These are phyloP conservation scores for Drechslerella dactyloides DNA, from an alignment of 2,329 filamentous ascomycete species.

Conservation along the genomic window DNA sequence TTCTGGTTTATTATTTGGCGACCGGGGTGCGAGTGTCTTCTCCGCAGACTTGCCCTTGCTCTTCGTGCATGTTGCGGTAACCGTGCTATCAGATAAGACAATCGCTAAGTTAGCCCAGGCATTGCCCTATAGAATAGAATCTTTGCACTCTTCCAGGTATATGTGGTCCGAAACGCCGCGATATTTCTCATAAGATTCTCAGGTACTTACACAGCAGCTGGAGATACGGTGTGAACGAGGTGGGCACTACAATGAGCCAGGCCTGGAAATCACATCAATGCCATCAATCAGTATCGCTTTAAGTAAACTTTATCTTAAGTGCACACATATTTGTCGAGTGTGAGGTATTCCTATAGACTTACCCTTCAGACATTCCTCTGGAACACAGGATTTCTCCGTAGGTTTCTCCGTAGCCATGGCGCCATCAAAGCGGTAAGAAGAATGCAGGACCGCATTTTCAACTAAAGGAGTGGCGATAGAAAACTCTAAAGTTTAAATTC, in stretches of 20 bases:
- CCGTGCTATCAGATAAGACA: not conserved
- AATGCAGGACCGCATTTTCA: not conserved
- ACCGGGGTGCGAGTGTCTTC: not conserved
- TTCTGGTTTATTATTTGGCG: not conserved
- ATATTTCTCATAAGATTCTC: not conserved
- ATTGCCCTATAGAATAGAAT: not conserved
- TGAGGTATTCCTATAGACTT: not conserved
- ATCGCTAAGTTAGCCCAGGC: not conserved
- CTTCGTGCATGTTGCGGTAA: not conserved
- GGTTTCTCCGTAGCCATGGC: not conserved
- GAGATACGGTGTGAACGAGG: not conserved
- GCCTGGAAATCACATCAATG: not conserved
- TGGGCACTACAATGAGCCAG: not conserved
- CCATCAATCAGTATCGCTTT: not conserved
- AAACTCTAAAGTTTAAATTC: not conserved
- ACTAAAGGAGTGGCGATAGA: not conserved
- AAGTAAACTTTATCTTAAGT: not conserved
- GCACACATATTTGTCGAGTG: not conserved
- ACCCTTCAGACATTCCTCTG: not conserved
- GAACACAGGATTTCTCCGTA: not conserved
- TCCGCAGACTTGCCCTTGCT: not conserved
- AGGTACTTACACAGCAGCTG: not conserved
- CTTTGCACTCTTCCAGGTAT: not conserved
- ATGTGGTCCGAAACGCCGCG: not conserved
- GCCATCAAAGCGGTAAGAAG: not conserved